These are phyloP conservation scores for Cutaneotrichosporon cutaneum DNA, from an alignment of 1,284 basidiomycete species.

Conservation along the genomic window DNA sequence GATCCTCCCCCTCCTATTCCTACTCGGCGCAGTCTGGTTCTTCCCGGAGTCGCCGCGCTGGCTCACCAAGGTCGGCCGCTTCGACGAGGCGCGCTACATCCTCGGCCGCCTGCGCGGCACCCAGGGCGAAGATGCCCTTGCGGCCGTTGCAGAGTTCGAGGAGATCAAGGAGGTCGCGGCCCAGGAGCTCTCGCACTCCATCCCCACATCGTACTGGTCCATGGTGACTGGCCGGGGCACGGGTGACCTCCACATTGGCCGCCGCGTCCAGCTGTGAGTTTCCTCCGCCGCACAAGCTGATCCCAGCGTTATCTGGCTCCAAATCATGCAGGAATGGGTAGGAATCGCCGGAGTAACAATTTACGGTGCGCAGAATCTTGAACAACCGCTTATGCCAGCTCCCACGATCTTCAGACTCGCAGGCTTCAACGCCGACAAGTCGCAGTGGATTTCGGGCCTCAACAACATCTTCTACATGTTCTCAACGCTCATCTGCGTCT, in stretches of 20 bases:
- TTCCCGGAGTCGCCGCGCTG: slow-evolving; percentile 61
- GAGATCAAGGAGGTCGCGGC: slow-evolving; percentile 50
- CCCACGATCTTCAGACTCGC: slow-evolving; percentile 29
- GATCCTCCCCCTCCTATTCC: slow-evolving; percentile 45
- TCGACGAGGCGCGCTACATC: slow-evolving; percentile 46
- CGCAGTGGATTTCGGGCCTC: slow-evolving; percentile 39
- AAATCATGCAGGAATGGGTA: slow-evolving; percentile 51
- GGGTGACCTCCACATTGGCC: slow-evolving; percentile 46
- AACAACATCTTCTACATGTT: slow-evolving; percentile 47
- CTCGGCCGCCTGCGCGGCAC: slow-evolving; percentile 44
- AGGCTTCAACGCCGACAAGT: slow-evolving; percentile 40
- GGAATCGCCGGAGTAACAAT: slow-evolving; percentile 23
- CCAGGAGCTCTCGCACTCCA: slow-evolving; percentile 28
- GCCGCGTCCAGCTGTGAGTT: slow-evolving; percentile 53
- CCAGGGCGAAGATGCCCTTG: slow-evolving; percentile 12
- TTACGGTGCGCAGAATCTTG: slow-evolving; percentile 4
- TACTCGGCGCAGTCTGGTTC: slow-evolving; percentile 53
- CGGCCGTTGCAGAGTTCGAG: slow-evolving; percentile 29
- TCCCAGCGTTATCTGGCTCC: slow-evolving; percentile 46
- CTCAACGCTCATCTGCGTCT: slow-evolving; percentile 43
- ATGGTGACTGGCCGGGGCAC: slow-evolving; percentile 23
- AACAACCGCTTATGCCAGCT: slow-evolving; percentile 19
- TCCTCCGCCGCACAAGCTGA: no score
- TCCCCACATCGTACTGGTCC: slow-evolving; percentile 24
- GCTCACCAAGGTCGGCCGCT: slow-evolving; percentile 58